Evolutionary conservation across 768 basidiomycete species (phyloP), one percentile per base, ranked within the genome.

Genomic region (Tremella fuciformis): DNA sequence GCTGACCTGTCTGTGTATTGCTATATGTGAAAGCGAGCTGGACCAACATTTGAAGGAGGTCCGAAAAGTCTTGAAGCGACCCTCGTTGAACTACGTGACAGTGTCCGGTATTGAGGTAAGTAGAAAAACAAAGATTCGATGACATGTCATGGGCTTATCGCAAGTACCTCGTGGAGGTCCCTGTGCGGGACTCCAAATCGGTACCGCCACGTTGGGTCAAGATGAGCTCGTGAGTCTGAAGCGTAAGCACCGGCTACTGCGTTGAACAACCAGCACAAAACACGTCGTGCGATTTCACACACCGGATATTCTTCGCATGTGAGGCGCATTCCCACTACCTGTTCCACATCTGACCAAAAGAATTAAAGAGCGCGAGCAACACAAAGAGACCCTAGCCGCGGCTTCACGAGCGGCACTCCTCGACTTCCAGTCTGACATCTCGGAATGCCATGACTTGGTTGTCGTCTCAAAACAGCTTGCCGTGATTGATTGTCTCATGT

Each of bases 121-220:
- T n/a, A n/a, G n/a, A n/a, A n/a, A n/a, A n/a, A n/a, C n/a, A n/a
- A n/a, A n/a, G 56, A 9, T 18, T 52, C 19, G n/a, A 18, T 34
- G 18, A 22, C 38, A 38, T 29, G 25, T 25, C 4, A 34, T 24
- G 22, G 37, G 4, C 21, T 53, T 34, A 53, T 24, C 7, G 64
- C 29, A 34, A 96, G 86, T 93, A 83, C 73, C 79, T 96, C 9
- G 80, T 94, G 9, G 89, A 94, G 74, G 77, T 94, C 21, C 86
- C 84, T 60, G 85, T 84, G 53, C 82, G 63, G 39, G 67, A 71
- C 25, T 58, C 67, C 0, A 73, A 74, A 62, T 60, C 64, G 15
- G 76, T 77, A 1, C 76, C 75, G 7, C 55, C 67, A 13, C 69
- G 69, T 59, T 78, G 77, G 77, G 66, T 76, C 58, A 78, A 77